Base-by-base conservation (phyloP, 1,139 yeast species). In the Scheffersomyces parashehatae region DNA sequence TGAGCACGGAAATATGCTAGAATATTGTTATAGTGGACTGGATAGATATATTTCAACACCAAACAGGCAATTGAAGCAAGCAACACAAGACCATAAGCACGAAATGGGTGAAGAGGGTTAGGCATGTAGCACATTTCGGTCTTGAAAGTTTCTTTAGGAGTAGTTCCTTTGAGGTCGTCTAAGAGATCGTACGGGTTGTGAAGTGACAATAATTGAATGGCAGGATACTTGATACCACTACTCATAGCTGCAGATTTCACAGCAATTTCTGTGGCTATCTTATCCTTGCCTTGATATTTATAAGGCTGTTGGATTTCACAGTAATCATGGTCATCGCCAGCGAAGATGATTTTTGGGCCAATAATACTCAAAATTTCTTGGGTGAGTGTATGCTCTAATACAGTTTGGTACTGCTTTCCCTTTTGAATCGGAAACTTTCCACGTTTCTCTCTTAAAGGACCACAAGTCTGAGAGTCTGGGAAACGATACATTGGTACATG, bases 241-340 rank as follows among this genome's bases (percentile, higher is more conserved):
- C 96, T 90, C 96, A 93, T 88, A 2, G 97, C 87, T 44, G 88
- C 82, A 1, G 96, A 81, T 59, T 93, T 93, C 13, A 90, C 90
- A 0, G 97, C 88, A 48, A 86, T 82, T 62, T 93, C 99, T 40
- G 84, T 81, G 0, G 87, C 78, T 5, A 56, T 55, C 9, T 56
- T 51, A 12, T 59, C 59, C 2, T 65, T 64, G 1, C 73, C 70
- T 24, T 62, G 59, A 10, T 59, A 50, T 6, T 52, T 47, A 51
- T 75, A 81, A 2, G 75, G 64, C 56, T 90, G 97, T 10, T 68
- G 65, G 11, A 87, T 79, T 50, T 86, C 90, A 64, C 99, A 93
- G 52, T 89, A 91, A 62, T 93, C 99, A 65, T 93, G 99, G 60
- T 93, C 99, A 60, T 93, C 99, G 1, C 99, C 99, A 3, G 96